Evolutionary conservation across 768 basidiomycete species (phyloP), one percentile per base, ranked within the genome.

Genomic region (Lactifluus subvellereus): DNA sequence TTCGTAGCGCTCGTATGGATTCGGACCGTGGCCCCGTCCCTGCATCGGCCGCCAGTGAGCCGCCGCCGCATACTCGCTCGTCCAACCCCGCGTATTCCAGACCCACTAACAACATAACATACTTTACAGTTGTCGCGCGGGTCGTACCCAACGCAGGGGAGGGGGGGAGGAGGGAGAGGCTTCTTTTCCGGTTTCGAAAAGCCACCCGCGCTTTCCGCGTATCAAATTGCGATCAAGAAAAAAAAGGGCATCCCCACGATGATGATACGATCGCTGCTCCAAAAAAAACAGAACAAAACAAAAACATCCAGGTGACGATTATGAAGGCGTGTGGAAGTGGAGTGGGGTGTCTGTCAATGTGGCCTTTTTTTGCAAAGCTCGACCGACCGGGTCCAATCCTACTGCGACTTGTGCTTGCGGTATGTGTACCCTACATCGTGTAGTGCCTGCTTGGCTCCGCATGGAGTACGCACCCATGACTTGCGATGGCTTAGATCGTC

Each of bases 381-480:
- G 27, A 27, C 2, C 2, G 27, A 27, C 27, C 27, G 27, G 27
- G 27, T 27, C 27, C 27, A 27, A 16, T 42, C 42, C 42, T 18
- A 18, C 42, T n/a, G 11, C 47, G 40, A 16, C 40, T 40, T 10
- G 47, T 48, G 20, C 47, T 27, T 48, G 27, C 47, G 47, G 56
- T 35, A 27, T 50, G 27, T 40, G 47, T n/a, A 40, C 42, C 42
- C 20, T 53, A 53, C 59, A 53, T 60, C 59, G 59, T 60, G 59
- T 53, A 35, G 16, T 53, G 50, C 59, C 59, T 53, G 33, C 45
- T 52, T 22, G 33, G 43, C 51, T 51, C 59, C 59, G 59, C 59
- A 53, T 60, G 59, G 55, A 27, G 27, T 11, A 37, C 22, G 16
- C 43, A 30, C 27, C 57, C 48, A 40, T 30, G 35, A 18, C 37